Base-by-base conservation (phyloP, 495 filamentous ascomycete species). In the Chaetomium tenue region DNA sequence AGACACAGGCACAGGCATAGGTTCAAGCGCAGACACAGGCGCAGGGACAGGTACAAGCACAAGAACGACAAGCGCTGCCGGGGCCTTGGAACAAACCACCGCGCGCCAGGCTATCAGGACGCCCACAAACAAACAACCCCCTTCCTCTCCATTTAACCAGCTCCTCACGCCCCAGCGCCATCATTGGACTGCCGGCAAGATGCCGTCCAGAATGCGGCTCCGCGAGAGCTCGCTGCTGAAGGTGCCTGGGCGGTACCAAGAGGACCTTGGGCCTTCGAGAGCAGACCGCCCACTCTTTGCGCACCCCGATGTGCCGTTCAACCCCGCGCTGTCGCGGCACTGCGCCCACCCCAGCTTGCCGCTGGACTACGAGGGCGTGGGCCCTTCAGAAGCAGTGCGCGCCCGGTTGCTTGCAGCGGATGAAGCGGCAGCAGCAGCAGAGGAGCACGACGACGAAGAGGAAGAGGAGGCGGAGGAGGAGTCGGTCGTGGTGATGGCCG, bases 301-400 rank as follows among this genome's bases (percentile, higher is more conserved):
- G 5, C 68, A 68, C 47, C 42, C 60, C 2, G 60, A 68, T 30
- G 52, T 64, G 5, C 52, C 55, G 18, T 70, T 66, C 60, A 63
- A 67, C 47, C 18, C 25, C 3, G 42, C 50, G 11, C 64, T 71
- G n/a, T 64, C 50, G 3, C 26, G 7, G 11, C 25, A 66, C 46
- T 71, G 68, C 48, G 71, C 71, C 47, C 67, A 69, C 25, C 71
- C 71, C 26, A 61, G 58, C 30, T 26, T 72, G 51, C 66, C 63
- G 7, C 47, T 67, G 11, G 47, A 65, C 33, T 50, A 71, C 30
- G 44, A 50, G 4, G 68, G 66, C 5, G 61, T 44, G 1, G 66
- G 66, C 0, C 71, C 71, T 2, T 67, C 66, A 5, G 66, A 66
- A 42, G 46, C 65, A 3, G 61, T 30, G 42, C 1, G 28, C 3